Evolutionary conservation across 306 rosid genomes (phyloP).

Genomic region (Macrotyloma uniflorum): DNA sequence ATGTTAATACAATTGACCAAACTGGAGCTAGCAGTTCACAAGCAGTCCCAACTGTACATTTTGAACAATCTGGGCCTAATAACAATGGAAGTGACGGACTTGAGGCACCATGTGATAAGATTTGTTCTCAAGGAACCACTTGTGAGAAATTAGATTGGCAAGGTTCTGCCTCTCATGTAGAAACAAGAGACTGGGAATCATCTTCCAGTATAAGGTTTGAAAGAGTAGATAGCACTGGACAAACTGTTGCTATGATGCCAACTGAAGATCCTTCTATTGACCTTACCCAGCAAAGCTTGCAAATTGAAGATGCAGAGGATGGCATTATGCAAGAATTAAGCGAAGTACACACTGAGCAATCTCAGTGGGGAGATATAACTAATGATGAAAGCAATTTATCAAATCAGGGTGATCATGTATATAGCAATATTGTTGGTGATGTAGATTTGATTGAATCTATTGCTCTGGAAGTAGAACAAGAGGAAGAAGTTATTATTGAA

Average conservation of each 20-base stretch:
- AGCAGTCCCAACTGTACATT: constrained; percentile 45
- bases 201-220: constrained; percentile 38
- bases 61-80: constrained; percentile 47
- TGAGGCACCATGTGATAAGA: constrained; percentile 46
- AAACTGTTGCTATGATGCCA: constrained; percentile 43
- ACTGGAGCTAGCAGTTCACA: constrained; percentile 52
- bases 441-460: constrained; percentile 51
- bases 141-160: constrained; percentile 41
- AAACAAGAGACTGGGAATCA: constrained; percentile 42
- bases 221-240: constrained; percentile 45
- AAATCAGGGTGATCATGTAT: constrained; percentile 36
- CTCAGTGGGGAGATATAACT: constrained; percentile 48
- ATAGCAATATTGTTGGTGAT: constrained; percentile 41
- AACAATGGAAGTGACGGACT: constrained; percentile 43
- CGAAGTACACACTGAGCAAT: constrained; percentile 47
- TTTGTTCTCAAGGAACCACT: constrained; percentile 46
- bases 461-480: constrained; percentile 53
- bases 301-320: constrained; percentile 44
- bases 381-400: constrained; percentile 42
- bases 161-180: constrained; percentile 44
- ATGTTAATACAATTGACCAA: constrained; percentile 48
- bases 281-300: constrained; percentile 46
- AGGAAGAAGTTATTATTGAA: constrained; percentile 52
- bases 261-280: constrained; percentile 39
- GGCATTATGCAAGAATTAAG: constrained; percentile 43